Evolutionary conservation across 2,329 filamentous ascomycete species (phyloP), one percentile per base, ranked within the genome.

Genomic region (Scortechinia acanthostroma): DNA sequence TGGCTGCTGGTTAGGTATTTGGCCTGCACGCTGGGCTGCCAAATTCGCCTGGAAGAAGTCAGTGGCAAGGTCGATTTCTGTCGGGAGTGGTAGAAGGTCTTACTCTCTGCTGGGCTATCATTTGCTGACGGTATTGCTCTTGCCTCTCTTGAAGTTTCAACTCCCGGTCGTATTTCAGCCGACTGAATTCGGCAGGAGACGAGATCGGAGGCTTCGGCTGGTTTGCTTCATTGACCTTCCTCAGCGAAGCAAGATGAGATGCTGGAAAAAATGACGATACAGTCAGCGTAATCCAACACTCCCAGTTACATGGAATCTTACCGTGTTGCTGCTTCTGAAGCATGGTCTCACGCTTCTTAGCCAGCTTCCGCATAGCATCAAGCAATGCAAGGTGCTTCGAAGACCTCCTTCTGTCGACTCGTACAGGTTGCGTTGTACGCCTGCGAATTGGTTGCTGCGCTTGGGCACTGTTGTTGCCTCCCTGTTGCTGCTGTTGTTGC

Each of bases 361-460:
- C 91, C 42, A 95, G 64, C 61, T 97, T 98, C 35, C 91, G 80
- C 88, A 97, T 96, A 2, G 88, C 88, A 63, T 97, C 91, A 52
- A 98, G 83, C 55, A 97, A 74, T 42, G 86, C 87, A 47, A 97
- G 70, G 57, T 96, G 88, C 57, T 90, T 88, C 50, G 90, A 87
- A 51, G 89, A 88, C 51, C 88, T 83, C 46, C 91, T 80, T 49
- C 91, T 80, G 57, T 97, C 91, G 4, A 98, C 91, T 44, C 88
- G 77, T 22, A 93, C 68, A 2, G 91, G 91, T 1, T 84, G 81
- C 0, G 88, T 94, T 21, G 85, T 78, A 49, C 89, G 76, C 47
- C 88, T 77, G 60, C 71, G 78, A 17, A 40, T 19, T 6, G 35
- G 35, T 30, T 30, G 25, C n/a, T 30, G 25, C 25, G 25, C 10